Evolutionary conservation across 805 yeast genomes (phyloP), one percentile per base, ranked within the genome.

Genomic region (Suhomyces emberorum): DNA sequence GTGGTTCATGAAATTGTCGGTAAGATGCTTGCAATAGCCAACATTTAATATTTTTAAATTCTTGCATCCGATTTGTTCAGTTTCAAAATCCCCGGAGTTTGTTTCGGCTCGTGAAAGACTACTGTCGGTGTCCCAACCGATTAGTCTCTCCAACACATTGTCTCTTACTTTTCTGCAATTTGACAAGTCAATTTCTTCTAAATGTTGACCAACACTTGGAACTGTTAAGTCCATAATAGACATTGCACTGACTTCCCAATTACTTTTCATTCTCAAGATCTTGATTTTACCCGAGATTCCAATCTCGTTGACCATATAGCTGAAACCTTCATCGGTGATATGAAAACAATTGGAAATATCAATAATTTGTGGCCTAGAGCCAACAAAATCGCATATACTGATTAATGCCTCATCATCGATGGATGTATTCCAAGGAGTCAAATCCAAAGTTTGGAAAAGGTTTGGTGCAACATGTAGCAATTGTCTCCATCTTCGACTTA

Each of bases 211-310:
- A 21, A 82, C 78, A 46, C 75, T 69, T 0, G 82, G 81, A 1
- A 75, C 79, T 1, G 87, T 74, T 28, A 83, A 57, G 54, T 84
- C 91, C 88, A 83, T 81, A 20, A 83, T 81, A 2, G 89, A 84
- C 86, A 82, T 80, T 2, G 88, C 86, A 41, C 81, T 75, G 7
- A 84, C 77, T 47, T 81, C 86, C 91, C 91, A 83, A 32, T 76
- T 81, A 11, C 84, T 77, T 42, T 67, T 69, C 88, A 83, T 81
- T 41, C 69, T 71, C 33, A 84, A 60, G 7, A 60, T 58, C 35
- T 66, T 64, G 30, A 84, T 71, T 21, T 69, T 66, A 3, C 88
- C 88, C 26, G 77, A 54, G 47, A 81, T 77, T 2, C 88, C 88
- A 37, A 82, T 70, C 46, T 82, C 85, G 48, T 78, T 81, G 15